Base-by-base conservation (phyloP, 2,329 filamentous ascomycete genomes). In the Colletotrichum orbiculare region DNA sequence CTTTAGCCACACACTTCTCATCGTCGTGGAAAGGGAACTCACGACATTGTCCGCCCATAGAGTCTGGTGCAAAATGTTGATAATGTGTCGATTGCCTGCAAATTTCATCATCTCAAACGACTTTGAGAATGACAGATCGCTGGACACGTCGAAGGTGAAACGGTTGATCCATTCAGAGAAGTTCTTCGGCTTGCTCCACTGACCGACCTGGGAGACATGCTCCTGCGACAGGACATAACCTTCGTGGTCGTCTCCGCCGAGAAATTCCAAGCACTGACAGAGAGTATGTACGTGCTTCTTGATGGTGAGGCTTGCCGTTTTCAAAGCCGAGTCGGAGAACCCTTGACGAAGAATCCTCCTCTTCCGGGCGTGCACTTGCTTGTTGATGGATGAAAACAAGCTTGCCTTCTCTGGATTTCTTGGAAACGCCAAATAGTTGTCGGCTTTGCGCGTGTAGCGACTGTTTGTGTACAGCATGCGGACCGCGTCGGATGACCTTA, bases 111-210 rank as follows among this genome's bases (percentile, higher is more conserved):
- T 61, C 2, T 61, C 50, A 38, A 61, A 61, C 1, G 50, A 37
- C 34, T 55, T 61, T 1, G 58, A 61, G 11, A 61, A 61, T 8
- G 58, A 61, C n/a, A 61, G 25, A 1, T 61, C 58, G 9, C 58
- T 61, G 2, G 58, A 61, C 5, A 61, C 50, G n/a, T 61, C 58
- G 13, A 61, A 61, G 3, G 58, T 61, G n/a, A 61, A 61, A 4
- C 58, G 58, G 45, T 42, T 61, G 8, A 61, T 61, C 58, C 50
- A 61, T 5, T 55, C 50, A 1, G 58, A 61, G 50, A 61, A 55
- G 33, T 61, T 61, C 25, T 61, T 55, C 10, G 50, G 58, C 1
- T 7, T 61, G 37, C 58, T 61, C 58, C 58, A 61, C 41, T 25
- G 50, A 8, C 5, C 13, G 1, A n/a, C 41, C 2, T 13, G 13